These are phyloP conservation scores for Rhinocladiella mackenziei DNA, from an alignment of 2,329 filamentous ascomycete species.

Conservation along the genomic window DNA sequence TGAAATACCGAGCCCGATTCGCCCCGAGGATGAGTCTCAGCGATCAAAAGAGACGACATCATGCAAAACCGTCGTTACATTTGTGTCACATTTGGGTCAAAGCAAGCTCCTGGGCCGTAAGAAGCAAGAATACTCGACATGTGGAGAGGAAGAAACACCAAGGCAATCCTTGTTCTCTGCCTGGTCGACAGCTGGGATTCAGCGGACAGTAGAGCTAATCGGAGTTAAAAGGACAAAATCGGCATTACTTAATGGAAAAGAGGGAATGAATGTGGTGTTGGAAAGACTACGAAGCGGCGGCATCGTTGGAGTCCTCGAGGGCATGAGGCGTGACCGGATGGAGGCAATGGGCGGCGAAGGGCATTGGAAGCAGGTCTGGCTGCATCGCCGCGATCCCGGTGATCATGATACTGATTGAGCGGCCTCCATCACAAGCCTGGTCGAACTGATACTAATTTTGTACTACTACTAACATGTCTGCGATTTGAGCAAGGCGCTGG, in stretches of 20 bases:
- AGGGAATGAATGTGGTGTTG: slow-evolving; percentile 64
- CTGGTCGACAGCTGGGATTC: slow-evolving; percentile 57
- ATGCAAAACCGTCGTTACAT: slow-evolving; percentile 59
- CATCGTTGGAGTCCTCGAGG: slow-evolving; percentile 65
- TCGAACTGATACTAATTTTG: slow-evolving; percentile 5
- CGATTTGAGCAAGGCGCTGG: slow-evolving; percentile 25
- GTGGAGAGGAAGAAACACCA: slow-evolving; percentile 48
- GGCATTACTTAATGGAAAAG: slow-evolving; percentile 58
- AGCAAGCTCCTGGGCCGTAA: slow-evolving; percentile 48
- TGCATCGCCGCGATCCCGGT: slow-evolving; percentile 32
- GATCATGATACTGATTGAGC: slow-evolving; percentile 14
- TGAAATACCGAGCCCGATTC: slow-evolving; percentile 3
- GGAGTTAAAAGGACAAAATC: slow-evolving; percentile 58
- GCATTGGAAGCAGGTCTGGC: slow-evolving; percentile 43
- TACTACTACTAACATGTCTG: slow-evolving; percentile 19
- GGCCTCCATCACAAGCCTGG: slow-evolving; percentile 12
- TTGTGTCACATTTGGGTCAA: slow-evolving; percentile 59
- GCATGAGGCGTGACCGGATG: slow-evolving; percentile 58
- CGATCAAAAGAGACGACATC: slow-evolving; percentile 46
- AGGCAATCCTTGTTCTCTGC: slow-evolving; percentile 57
- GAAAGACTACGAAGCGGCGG: slow-evolving; percentile 62
- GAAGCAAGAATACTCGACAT: slow-evolving; percentile 34
- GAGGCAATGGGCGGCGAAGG: slow-evolving; percentile 42
- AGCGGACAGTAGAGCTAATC: slow-evolving; percentile 62
- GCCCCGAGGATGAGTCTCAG: slow-evolving; percentile 10